Evolutionary conservation across 192 early-diverging fungal genomes (phyloP).

Genomic region (Chytriomyces sp.): DNA sequence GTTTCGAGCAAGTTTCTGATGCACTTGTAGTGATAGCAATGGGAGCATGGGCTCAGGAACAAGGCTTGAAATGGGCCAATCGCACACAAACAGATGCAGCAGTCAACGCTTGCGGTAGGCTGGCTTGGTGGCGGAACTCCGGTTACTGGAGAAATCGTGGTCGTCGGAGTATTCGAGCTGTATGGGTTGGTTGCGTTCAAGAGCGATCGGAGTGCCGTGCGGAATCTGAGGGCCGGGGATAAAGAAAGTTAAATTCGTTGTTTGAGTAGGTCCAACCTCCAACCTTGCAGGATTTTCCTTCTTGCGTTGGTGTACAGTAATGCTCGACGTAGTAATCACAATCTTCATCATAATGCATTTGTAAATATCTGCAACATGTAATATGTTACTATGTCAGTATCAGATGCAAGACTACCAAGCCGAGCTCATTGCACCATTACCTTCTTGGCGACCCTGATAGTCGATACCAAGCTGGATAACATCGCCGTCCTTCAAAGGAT

Average conservation of each 20-base stretch:
- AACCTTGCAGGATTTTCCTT: conserved; percentile 34
- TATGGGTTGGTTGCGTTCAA: conserved; percentile 51
- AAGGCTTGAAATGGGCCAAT: conserved; percentile 64
- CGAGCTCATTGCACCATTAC: conserved; percentile 44
- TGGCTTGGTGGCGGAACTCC: neutral
- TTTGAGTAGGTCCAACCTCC: neutral
- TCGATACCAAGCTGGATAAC: conserved; percentile 93
- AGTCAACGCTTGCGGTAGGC: conserved; percentile 45
- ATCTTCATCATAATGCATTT: conserved; percentile 85
- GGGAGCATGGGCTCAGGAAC: conserved; percentile 64
- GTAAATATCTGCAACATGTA: conserved; percentile 90
- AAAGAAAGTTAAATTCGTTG: neutral
- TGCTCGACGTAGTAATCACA: conserved; percentile 40
- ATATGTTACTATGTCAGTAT: neutral
- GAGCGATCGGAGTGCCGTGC: conserved; percentile 36
- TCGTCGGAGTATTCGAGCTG: conserved; percentile 12
- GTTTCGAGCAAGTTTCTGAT: conserved; percentile 45
- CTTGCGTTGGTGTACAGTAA: conserved; percentile 29
- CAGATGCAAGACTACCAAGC: neutral
- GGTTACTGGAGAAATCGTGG: neutral
- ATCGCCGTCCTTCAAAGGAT: conserved; percentile 75
- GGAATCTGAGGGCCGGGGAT: conserved; percentile 28
- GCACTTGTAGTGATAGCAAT: conserved; percentile 69
- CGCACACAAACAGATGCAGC: conserved; percentile 59
- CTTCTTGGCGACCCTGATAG: conserved; percentile 87